Evolutionary conservation across 176 grass and related monocot species (phyloP).

Genomic region (Phoenix dactylifera): DNA sequence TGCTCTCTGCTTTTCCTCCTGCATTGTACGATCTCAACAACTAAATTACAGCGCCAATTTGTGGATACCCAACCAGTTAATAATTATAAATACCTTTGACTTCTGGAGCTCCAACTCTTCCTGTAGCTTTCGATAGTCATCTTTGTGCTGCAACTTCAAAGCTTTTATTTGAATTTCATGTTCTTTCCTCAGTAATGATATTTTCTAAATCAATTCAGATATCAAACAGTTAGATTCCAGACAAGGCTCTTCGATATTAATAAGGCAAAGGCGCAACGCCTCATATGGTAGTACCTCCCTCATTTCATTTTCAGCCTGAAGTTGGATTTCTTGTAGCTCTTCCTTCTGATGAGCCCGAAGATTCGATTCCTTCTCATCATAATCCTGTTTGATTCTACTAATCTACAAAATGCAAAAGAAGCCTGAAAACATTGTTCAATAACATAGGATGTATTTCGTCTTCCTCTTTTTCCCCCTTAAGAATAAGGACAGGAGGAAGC

Average conservation of each 20-base stretch:
- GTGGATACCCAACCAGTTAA: background rate
- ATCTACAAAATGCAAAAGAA: slow-evolving; percentile 48
- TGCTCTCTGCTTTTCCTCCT: slow-evolving; percentile 97
- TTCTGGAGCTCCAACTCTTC: slow-evolving; percentile 90
- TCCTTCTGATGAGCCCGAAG: slow-evolving; percentile 63
- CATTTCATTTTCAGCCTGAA: slow-evolving; percentile 87
- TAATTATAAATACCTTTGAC: slow-evolving; percentile 53
- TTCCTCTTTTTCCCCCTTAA: no score
- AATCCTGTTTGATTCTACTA: slow-evolving; percentile 60
- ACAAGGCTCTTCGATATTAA: slow-evolving; percentile 2
- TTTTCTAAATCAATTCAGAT: slow-evolving; percentile 36
- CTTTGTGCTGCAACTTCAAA: slow-evolving; percentile 57
- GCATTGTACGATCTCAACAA: slow-evolving; percentile 24
- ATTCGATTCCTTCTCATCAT: slow-evolving; percentile 63
- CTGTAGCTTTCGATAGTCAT: slow-evolving; percentile 68
- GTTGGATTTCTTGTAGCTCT: slow-evolving; percentile 60
- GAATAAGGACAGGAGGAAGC: no score
- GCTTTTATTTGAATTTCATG: slow-evolving; percentile 81
- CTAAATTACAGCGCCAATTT: slow-evolving; percentile 16
- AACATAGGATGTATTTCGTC: slow-evolving; percentile 4
- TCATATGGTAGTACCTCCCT: slow-evolving; percentile 43
- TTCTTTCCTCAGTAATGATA: slow-evolving; percentile 62
- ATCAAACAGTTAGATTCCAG: background rate
- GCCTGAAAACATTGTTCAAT: slow-evolving; percentile 13
- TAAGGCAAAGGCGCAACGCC: background rate